phyloP scores from a whole-genome alignment of 2,329 filamentous ascomycete species.

The Celoporthe dispersa region DNA sequence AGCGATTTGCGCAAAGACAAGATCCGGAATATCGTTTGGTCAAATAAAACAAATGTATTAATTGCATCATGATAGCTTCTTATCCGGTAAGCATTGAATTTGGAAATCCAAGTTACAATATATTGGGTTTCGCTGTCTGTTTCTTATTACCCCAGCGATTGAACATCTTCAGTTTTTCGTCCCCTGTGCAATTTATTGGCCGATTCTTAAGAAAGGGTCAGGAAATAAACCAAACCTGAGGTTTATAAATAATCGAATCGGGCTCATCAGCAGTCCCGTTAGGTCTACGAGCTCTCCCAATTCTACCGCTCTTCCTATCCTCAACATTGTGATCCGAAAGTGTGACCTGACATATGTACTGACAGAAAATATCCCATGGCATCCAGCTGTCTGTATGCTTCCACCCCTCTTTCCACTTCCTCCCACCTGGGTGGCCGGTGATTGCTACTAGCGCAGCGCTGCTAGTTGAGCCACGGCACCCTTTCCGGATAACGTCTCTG shows the following conservation, averaged over 20 bases:
- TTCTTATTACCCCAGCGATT: too few relatives aligned
- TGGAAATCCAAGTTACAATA: too few relatives aligned
- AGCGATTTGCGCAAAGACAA: too few relatives aligned
- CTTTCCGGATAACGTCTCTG: neutral
- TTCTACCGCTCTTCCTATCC: neutral
- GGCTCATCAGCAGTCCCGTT: neutral
- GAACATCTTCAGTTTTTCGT: too few relatives aligned
- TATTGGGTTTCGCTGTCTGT: too few relatives aligned
- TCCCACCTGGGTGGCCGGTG: neutral
- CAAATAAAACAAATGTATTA: too few relatives aligned
- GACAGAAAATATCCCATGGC: neutral
- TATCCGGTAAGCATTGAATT: too few relatives aligned
- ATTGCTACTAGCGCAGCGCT: neutral
- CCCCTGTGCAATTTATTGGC: too few relatives aligned
- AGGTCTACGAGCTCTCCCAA: neutral
- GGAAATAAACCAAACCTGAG: neutral
- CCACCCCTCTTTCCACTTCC: neutral
- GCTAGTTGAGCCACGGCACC: neutral
- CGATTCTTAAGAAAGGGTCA: neutral
- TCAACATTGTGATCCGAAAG: neutral
- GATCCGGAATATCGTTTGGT: too few relatives aligned
- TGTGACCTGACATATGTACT: neutral
- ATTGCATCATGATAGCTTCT: too few relatives aligned
- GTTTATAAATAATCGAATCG: neutral
- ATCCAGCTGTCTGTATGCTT: neutral